Conservation (phyloP, 2,329 filamentous ascomycete species). For the Trichoderma brevicompactum region DNA sequence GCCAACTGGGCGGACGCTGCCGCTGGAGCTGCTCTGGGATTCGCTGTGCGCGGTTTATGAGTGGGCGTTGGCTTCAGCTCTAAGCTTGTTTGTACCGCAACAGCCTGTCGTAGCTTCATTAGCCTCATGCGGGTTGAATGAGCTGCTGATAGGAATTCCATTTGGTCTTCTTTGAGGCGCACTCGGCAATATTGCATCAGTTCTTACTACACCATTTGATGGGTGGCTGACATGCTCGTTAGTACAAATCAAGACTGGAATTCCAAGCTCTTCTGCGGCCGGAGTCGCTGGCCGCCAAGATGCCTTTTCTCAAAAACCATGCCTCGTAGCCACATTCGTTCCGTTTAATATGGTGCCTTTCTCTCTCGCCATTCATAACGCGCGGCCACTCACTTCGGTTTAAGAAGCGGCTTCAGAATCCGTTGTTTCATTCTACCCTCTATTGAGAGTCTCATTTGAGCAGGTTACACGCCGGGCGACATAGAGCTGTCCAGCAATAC, state of each 20-base stretch:
- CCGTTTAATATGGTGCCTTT: background rate
- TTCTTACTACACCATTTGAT: slow-evolving; percentile 22
- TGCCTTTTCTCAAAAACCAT: background rate
- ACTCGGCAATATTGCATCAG: background rate
- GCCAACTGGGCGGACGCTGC: slow-evolving; percentile 17
- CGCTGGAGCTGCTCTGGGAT: slow-evolving; percentile 17
- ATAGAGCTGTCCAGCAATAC: background rate
- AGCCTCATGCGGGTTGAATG: slow-evolving; percentile 8
- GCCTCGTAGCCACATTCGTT: background rate
- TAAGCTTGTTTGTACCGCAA: slow-evolving; percentile 14
- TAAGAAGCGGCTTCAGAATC: background rate
- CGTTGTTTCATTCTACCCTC: background rate
- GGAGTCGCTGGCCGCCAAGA: background rate
- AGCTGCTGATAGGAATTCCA: slow-evolving; percentile 2
- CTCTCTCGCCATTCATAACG: background rate
- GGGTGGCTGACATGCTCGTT: slow-evolving; percentile 17
- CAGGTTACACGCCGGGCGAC: background rate
- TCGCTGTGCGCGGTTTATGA: background rate
- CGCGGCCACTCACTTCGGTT: background rate
- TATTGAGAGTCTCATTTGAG: background rate
- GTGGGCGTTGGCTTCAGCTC: background rate
- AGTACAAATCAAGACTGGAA: slow-evolving; percentile 9
- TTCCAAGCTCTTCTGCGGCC: background rate
- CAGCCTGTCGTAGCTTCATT: background rate
- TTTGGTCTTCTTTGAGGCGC: background rate